phyloP scores from a whole-genome alignment of 805 yeast genomes.

The Metschnikowia peoriensis region DNA sequence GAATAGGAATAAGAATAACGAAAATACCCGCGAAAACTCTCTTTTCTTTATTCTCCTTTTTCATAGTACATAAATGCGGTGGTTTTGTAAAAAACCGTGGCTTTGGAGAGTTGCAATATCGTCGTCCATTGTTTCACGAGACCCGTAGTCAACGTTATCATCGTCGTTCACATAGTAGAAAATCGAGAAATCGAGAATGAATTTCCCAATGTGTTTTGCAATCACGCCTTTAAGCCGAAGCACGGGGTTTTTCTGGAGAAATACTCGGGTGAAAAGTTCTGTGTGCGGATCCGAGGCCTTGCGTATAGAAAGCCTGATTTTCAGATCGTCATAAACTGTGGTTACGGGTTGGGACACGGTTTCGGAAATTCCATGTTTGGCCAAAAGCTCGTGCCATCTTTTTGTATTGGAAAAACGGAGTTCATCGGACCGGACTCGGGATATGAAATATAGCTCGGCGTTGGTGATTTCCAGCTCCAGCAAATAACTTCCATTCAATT shows the following conservation, averaged over 20 bases:
- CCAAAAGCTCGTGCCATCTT: constrained; percentile 45
- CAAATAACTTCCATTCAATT: constrained; percentile 60
- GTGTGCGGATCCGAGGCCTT: constrained; percentile 1
- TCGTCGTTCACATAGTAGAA: constrained; percentile 28
- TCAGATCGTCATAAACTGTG: neutral
- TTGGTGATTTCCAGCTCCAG: constrained; percentile 49
- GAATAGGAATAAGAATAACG: too few species aligned
- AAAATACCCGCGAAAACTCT: too few species aligned
- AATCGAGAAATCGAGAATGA: constrained; percentile 26
- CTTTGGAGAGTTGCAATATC: constrained; percentile 28
- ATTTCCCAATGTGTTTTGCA: constrained; percentile 15
- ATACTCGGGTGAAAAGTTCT: constrained; percentile 15
- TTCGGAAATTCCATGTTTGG: constrained; percentile 29
- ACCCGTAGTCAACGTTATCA: constrained; percentile 9
- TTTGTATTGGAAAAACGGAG: constrained; percentile 17
- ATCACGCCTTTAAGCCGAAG: constrained; percentile 36
- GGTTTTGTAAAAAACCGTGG: constrained; percentile 22
- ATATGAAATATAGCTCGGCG: constrained; percentile 67
- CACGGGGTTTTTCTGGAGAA: constrained; percentile 26
- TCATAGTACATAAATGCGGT: constrained; percentile 19
- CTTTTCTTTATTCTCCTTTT: too few species aligned
- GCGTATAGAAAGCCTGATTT: constrained; percentile 5
- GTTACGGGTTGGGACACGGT: neutral
- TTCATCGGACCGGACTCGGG: constrained; percentile 41
- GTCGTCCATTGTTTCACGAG: constrained; percentile 25